A percentile compares a stretch with the other conserved stretches of the same genome.
phyloP scores from a whole-genome alignment of 495 filamentous ascomycete species.

The Penicillium pancosmium region DNA sequence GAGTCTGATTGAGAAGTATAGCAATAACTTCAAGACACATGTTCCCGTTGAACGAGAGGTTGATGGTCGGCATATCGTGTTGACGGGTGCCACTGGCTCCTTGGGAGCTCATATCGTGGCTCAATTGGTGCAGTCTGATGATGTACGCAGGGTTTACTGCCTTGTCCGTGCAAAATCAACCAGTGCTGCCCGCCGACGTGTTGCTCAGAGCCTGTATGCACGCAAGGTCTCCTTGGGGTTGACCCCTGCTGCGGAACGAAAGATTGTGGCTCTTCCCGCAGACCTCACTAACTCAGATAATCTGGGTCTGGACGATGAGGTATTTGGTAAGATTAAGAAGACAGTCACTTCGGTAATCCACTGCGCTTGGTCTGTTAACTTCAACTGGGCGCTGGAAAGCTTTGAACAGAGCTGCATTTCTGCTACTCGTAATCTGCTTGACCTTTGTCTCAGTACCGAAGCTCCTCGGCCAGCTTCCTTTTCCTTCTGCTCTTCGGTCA shows the following conservation, averaged over 20 bases:
- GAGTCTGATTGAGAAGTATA: conserved; percentile 37
- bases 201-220: conserved; percentile 50
- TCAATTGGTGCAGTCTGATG: conserved; percentile 29
- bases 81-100: conserved; percentile 69
- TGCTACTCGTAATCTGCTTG: conserved; percentile 57
- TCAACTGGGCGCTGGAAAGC: conserved; percentile 61
- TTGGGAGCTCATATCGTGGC: conserved; percentile 59
- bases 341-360: conserved; percentile 58
- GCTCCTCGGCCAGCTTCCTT: conserved; percentile 40
- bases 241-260: conserved; percentile 23
- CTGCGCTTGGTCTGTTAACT: conserved; percentile 75
- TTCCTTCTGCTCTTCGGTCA: conserved; percentile 64
- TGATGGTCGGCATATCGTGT: conserved; percentile 27
- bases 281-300: conserved; percentile 34
- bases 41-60: conserved; percentile 20
- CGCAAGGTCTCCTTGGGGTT: conserved; percentile 30
- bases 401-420: conserved; percentile 60
- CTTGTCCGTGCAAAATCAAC: conserved; percentile 55
- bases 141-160: conserved; percentile 53
- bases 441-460: conserved; percentile 48
- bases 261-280: conserved; percentile 44
- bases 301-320: conserved; percentile 46
- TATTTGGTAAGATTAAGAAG: conserved; percentile 40
- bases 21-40: conserved; percentile 32
- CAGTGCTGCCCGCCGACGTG: conserved; percentile 47